Evolutionary conservation across 305 asterid genomes (phyloP).

Genomic region (Fraxinus paxiana): DNA sequence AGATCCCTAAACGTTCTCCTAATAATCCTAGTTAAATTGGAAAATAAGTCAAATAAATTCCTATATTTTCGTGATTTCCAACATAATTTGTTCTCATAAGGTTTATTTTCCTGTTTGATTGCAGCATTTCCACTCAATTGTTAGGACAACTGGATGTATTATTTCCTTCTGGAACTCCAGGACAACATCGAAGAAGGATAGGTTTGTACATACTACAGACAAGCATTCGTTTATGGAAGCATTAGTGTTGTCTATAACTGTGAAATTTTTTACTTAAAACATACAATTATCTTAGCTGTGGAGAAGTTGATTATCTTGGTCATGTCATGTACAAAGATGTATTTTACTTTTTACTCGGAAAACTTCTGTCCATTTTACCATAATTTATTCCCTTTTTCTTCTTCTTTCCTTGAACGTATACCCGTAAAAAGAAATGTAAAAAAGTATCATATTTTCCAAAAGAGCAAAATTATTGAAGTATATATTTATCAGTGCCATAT

Average conservation of each 20-base stretch:
- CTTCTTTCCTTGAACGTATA: slow-evolving; percentile 9
- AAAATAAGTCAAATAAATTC: not conserved
- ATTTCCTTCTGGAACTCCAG: slow-evolving; percentile 71
- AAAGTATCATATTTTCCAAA: not conserved
- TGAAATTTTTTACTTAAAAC: not conserved
- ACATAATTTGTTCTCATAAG: slow-evolving; percentile 3
- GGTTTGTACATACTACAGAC: slow-evolving; percentile 46
- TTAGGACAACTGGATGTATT: slow-evolving; percentile 71
- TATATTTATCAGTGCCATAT: not conserved
- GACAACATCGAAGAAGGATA: slow-evolving; percentile 81
- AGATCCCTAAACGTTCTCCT: not conserved
- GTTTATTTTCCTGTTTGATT: slow-evolving; percentile 22
- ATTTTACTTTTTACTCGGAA: not conserved
- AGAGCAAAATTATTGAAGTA: slow-evolving; percentile 7
- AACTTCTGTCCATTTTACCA: not conserved
- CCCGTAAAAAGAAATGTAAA: not conserved
- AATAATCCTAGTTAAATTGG: not conserved
- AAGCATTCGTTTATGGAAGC: not conserved
- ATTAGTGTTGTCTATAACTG: not conserved
- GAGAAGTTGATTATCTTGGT: not conserved
- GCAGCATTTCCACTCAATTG: slow-evolving; percentile 74
- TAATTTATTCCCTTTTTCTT: not conserved
- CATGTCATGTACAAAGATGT: not conserved
- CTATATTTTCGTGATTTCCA: not conserved
- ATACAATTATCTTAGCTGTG: slow-evolving; percentile 1